These are phyloP conservation scores for Testicularia cyperi DNA, from an alignment of 1,284 basidiomycete genomes.

Conservation along the genomic window DNA sequence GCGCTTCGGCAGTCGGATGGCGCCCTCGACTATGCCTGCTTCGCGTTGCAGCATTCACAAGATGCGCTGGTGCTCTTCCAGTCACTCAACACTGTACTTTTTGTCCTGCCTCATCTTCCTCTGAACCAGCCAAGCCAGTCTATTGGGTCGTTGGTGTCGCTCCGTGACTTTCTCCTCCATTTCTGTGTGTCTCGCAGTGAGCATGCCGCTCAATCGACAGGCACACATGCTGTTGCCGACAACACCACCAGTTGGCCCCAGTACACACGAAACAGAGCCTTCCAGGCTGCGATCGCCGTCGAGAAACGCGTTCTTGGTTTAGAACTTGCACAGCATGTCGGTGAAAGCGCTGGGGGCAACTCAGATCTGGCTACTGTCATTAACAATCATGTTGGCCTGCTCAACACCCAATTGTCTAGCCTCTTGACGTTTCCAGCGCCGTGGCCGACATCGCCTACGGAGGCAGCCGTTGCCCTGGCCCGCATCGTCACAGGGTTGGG, in stretches of 20 bases:
- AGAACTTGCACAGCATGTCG: slow-evolving; percentile 33
- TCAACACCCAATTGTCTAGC: slow-evolving; percentile 28
- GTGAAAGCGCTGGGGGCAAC: slow-evolving; percentile 8
- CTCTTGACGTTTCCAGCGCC: slow-evolving; percentile 22
- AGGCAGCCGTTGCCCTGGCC: slow-evolving; percentile 11
- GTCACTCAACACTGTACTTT: slow-evolving; percentile 35
- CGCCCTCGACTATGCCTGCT: slow-evolving; percentile 46
- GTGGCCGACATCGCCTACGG: slow-evolving; percentile 23
- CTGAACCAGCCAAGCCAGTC: slow-evolving; percentile 13
- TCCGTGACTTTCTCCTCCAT: slow-evolving; percentile 45
- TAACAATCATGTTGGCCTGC: slow-evolving; percentile 20
- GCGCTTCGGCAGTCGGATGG: slow-evolving; percentile 37
- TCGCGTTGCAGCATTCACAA: slow-evolving; percentile 36
- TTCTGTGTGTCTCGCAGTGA: slow-evolving; percentile 33
- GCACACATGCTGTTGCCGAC: neutral
- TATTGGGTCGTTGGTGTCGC: slow-evolving; percentile 16
- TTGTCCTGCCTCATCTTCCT: slow-evolving; percentile 28
- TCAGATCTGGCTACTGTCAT: slow-evolving; percentile 14
- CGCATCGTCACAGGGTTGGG: slow-evolving; percentile 32
- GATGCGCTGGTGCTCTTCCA: slow-evolving; percentile 47
- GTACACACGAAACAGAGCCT: slow-evolving; percentile 38
- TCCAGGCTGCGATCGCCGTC: slow-evolving; percentile 42
- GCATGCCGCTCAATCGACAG: slow-evolving; percentile 8
- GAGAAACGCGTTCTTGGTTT: slow-evolving; percentile 39
- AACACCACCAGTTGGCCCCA: slow-evolving; percentile 29